Evolutionary conservation across 345 rosid genomes (phyloP).

Genomic region (Salix caprea): DNA sequence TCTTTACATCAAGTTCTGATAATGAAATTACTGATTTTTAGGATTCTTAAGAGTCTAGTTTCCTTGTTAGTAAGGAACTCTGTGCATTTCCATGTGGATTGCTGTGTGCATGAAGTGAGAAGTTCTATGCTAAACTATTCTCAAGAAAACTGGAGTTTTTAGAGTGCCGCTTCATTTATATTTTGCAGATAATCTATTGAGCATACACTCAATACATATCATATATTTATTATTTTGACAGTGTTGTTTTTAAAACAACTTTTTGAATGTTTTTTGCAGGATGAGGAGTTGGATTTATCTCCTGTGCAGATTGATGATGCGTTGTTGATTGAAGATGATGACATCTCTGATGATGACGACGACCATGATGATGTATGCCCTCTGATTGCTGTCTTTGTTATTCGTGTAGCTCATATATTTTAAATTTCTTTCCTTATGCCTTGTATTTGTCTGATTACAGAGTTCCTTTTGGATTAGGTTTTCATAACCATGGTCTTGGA

Average conservation of each 20-base stretch:
- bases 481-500: not conserved
- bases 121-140: not conserved
- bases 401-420: not conserved
- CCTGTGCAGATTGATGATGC: conserved; percentile 93
- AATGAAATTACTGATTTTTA: not conserved
- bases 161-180: not conserved
- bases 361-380: conserved; percentile 89
- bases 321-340: conserved; percentile 96
- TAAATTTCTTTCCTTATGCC: not conserved
- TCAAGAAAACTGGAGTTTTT: not conserved
- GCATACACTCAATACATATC: not conserved
- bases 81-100: not conserved
- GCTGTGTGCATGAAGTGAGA: not conserved
- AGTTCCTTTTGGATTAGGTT: not conserved
- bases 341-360: conserved; percentile 89
- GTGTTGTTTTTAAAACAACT: not conserved
- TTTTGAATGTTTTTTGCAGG: conserved; percentile 39
- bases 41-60: not conserved
- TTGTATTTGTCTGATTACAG: not conserved
- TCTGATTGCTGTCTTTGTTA: conserved; percentile 1
- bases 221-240: not conserved
- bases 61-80: not conserved
- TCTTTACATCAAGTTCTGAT: not conserved
- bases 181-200: not conserved
- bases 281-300: conserved; percentile 86